phyloP scores from a whole-genome alignment of 495 filamentous ascomycete genomes.

The Aspergillus panamensis region DNA sequence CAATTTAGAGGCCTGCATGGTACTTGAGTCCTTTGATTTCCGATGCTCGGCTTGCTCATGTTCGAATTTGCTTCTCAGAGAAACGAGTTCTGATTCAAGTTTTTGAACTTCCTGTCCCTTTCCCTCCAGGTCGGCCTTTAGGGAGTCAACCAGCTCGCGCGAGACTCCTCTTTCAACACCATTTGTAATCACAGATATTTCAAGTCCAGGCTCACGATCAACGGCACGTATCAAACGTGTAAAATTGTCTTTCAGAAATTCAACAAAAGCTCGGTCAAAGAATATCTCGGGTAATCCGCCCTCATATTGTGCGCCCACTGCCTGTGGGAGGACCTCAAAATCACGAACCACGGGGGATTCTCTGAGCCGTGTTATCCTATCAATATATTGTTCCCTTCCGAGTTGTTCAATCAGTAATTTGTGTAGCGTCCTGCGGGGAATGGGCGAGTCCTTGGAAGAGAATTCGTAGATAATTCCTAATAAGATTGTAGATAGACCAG shows the following conservation, averaged over 20 bases:
- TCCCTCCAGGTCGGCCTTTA: slow-evolving; percentile 73
- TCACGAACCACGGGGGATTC: slow-evolving; percentile 82
- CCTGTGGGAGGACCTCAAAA: slow-evolving; percentile 82
- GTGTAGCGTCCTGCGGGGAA: slow-evolving; percentile 78
- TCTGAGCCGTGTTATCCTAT: slow-evolving; percentile 74
- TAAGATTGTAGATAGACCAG: slow-evolving; percentile 78
- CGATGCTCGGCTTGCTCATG: slow-evolving; percentile 76
- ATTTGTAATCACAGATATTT: slow-evolving; percentile 73
- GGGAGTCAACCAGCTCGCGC: slow-evolving; percentile 74
- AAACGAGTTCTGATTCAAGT: slow-evolving; percentile 61
- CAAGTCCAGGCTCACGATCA: slow-evolving; percentile 84
- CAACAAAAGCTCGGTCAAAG: slow-evolving; percentile 82
- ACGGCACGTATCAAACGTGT: slow-evolving; percentile 80
- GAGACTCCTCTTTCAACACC: slow-evolving; percentile 81
- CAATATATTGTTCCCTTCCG: slow-evolving; percentile 84
- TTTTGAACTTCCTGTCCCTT: slow-evolving; percentile 65
- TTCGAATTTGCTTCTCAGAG: slow-evolving; percentile 64
- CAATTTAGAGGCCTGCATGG: slow-evolving; percentile 61
- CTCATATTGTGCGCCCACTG: slow-evolving; percentile 48
- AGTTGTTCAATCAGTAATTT: slow-evolving; percentile 74
- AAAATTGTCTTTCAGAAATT: slow-evolving; percentile 95
- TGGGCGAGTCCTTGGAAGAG: slow-evolving; percentile 92
- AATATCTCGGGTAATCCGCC: slow-evolving; percentile 75
- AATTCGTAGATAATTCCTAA: slow-evolving; percentile 94
- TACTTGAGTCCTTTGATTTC: slow-evolving; percentile 63